phyloP scores from a whole-genome alignment of 129 eudicot species.

The Lactuca saligna region DNA sequence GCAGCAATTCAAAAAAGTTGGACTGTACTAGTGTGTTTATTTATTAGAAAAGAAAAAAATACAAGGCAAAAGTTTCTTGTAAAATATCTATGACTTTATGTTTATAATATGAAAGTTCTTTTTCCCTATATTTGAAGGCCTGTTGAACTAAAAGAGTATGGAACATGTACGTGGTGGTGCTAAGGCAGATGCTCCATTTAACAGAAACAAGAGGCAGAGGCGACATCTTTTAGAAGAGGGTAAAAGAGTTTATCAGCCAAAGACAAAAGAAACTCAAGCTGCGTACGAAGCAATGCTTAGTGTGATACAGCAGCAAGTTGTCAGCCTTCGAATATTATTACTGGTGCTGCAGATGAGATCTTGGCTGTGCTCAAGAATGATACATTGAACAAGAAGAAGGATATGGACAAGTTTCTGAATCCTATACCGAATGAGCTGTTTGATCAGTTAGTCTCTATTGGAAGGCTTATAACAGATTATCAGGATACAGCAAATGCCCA shows the following conservation, averaged over 20 bases:
- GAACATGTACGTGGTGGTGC: slow-evolving; percentile 90
- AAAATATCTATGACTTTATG: too few species aligned
- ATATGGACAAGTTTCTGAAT: slow-evolving; percentile 84
- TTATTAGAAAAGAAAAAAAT: too few species aligned
- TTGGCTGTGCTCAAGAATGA: slow-evolving; percentile 83
- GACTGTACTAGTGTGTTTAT: too few species aligned
- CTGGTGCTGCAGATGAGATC: slow-evolving; percentile 96
- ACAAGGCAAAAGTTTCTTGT: too few species aligned
- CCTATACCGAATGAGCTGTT: slow-evolving; percentile 57
- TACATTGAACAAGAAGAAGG: slow-evolving; percentile 73
- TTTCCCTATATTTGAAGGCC: background rate
- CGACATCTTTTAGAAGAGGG: slow-evolving; percentile 82
- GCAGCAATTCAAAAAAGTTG: too few species aligned
- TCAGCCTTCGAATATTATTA: slow-evolving; percentile 75
- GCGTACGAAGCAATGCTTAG: slow-evolving; percentile 89
- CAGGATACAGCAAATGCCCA: slow-evolving; percentile 58
- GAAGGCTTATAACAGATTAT: slow-evolving; percentile 73
- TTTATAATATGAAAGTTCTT: too few species aligned
- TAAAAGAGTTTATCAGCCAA: slow-evolving; percentile 89
- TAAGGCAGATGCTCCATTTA: slow-evolving; percentile 89
- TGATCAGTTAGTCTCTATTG: slow-evolving; percentile 62
- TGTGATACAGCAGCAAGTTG: slow-evolving; percentile 81
- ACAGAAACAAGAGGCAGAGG: slow-evolving; percentile 42
- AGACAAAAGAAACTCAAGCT: slow-evolving; percentile 83
- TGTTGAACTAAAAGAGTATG: slow-evolving; percentile 33